Percentiles rank a stretch among this genome's conserved stretches.
These are phyloP conservation scores for Cladobotryum protrusum DNA, from an alignment of 2,329 filamentous ascomycete species.

Conservation along the genomic window DNA sequence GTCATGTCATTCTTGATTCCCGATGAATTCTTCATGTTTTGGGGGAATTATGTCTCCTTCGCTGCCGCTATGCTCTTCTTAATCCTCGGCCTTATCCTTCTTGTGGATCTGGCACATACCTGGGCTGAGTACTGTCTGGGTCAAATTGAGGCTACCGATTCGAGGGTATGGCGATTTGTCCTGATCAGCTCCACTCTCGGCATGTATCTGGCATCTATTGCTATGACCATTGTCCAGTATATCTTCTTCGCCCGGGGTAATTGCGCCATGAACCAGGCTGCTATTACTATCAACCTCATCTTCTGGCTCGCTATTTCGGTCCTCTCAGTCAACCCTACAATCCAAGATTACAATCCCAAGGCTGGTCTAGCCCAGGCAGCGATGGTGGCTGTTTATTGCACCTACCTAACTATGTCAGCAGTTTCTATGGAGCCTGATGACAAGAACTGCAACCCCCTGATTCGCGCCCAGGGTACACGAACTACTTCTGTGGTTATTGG, in stretches of 20 bases:
- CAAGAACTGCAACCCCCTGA: constrained; percentile 86
- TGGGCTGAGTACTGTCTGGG: constrained; percentile 96
- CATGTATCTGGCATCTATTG: constrained; percentile 88
- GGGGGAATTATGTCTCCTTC: constrained; percentile 91
- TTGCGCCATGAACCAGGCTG: constrained; percentile 94
- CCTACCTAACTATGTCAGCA: constrained; percentile 95
- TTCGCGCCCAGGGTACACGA: constrained; percentile 77
- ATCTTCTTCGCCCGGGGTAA: constrained; percentile 79
- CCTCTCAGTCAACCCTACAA: constrained; percentile 80
- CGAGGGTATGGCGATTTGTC: constrained; percentile 73
- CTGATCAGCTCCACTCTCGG: constrained; percentile 86
- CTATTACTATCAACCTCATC: constrained; percentile 88
- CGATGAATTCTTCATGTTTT: constrained; percentile 88
- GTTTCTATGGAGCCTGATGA: constrained; percentile 98
- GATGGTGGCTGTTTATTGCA: constrained; percentile 97
- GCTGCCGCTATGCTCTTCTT: constrained; percentile 88
- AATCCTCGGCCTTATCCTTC: constrained; percentile 80
- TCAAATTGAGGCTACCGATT: constrained; percentile 88
- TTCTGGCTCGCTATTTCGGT: constrained; percentile 74
- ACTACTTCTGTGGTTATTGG: constrained; percentile 88
- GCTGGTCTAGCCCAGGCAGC: constrained; percentile 95
- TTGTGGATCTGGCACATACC: constrained; percentile 91
- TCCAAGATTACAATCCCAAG: constrained; percentile 89
- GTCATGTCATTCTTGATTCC: constrained; percentile 94
- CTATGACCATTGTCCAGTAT: constrained; percentile 96